Conservation (phyloP, 2,329 filamentous ascomycete genomes). For the Neofusicoccum laricinum region DNA sequence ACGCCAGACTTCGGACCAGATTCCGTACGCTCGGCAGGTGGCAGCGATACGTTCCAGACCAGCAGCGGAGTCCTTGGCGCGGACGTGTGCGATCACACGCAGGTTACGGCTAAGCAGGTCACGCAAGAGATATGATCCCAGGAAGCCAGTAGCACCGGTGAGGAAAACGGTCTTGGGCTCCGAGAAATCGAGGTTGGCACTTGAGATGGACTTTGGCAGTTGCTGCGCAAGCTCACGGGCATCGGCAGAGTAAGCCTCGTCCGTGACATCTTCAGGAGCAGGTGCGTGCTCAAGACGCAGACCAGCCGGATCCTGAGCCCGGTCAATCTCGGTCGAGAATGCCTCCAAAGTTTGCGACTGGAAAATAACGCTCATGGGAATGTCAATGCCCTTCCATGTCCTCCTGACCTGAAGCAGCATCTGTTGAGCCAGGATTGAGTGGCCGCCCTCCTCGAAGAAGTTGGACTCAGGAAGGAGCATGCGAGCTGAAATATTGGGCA, state of each 20-base stretch:
- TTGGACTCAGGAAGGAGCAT: constrained; percentile 61
- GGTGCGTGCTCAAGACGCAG: constrained; percentile 46
- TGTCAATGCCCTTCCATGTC: constrained; percentile 60
- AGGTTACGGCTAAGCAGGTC: constrained; percentile 66
- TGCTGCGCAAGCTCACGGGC: constrained; percentile 50
- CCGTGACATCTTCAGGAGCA: constrained; percentile 44
- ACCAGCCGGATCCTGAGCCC: constrained; percentile 48
- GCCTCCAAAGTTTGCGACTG: constrained; percentile 61
- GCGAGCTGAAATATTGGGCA: constrained; percentile 64
- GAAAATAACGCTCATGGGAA: constrained; percentile 71
- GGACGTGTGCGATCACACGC: constrained; percentile 72
- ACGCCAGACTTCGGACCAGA: constrained; percentile 72
- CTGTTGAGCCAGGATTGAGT: constrained; percentile 77
- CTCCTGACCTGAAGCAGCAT: constrained; percentile 69
- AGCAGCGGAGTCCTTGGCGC: constrained; percentile 60
- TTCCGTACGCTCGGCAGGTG: constrained; percentile 71
- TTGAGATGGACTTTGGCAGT: constrained; percentile 43
- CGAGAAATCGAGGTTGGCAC: constrained; percentile 29
- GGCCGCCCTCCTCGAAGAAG: constrained; percentile 80
- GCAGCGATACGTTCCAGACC: constrained; percentile 64
- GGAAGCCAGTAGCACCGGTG: constrained; percentile 86
- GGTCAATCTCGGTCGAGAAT: constrained; percentile 53
- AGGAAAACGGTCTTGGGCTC: constrained; percentile 65
- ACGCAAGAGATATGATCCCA: constrained; percentile 75
- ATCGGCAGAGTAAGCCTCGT: constrained; percentile 52